Evolutionary conservation across 352 stramenopile species (phyloP).

Genomic region (Globisporangium perplexum): DNA sequence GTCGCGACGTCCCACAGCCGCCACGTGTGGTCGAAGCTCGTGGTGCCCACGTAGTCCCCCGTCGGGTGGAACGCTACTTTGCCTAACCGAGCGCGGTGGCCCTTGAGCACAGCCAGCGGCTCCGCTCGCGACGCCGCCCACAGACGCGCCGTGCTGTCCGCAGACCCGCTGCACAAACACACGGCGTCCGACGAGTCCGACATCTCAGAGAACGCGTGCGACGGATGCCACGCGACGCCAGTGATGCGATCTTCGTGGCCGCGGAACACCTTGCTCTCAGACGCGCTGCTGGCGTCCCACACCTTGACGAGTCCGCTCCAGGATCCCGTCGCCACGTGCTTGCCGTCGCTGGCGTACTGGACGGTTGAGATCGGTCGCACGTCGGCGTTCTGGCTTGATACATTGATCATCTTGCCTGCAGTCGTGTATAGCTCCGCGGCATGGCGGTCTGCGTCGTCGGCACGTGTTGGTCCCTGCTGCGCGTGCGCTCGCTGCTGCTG

Average conservation of each 20-base stretch:
- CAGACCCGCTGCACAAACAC: conserved; percentile 73
- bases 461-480: conserved; percentile 29
- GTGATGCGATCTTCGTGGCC: conserved; percentile 88
- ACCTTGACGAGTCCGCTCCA: conserved; percentile 94
- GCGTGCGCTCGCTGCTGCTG: conserved; percentile 44
- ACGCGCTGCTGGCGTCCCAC: conserved; percentile 82
- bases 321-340: conserved; percentile 83
- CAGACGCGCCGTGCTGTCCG: conserved; percentile 68
- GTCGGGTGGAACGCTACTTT: conserved; percentile 94
- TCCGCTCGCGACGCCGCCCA: conserved; percentile 59
- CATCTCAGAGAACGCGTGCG: conserved; percentile 44
- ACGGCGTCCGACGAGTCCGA: conserved; percentile 46
- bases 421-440: conserved; percentile 81
- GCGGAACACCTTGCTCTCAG: conserved; percentile 68
- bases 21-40: conserved; percentile 97
- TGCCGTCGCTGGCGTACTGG: conserved; percentile 52
- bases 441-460: conserved; percentile 31
- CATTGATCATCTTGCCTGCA: conserved; percentile 68
- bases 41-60: conserved; percentile 91
- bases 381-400: conserved; percentile 94
- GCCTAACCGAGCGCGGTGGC: conserved; percentile 67
- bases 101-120: conserved; percentile 52
- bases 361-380: conserved; percentile 85
- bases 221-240: conserved; percentile 81
- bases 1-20: conserved; percentile 96